Evolutionary conservation across 2,329 filamentous ascomycete species (phyloP).

Genomic region (Penicillium concentricum): DNA sequence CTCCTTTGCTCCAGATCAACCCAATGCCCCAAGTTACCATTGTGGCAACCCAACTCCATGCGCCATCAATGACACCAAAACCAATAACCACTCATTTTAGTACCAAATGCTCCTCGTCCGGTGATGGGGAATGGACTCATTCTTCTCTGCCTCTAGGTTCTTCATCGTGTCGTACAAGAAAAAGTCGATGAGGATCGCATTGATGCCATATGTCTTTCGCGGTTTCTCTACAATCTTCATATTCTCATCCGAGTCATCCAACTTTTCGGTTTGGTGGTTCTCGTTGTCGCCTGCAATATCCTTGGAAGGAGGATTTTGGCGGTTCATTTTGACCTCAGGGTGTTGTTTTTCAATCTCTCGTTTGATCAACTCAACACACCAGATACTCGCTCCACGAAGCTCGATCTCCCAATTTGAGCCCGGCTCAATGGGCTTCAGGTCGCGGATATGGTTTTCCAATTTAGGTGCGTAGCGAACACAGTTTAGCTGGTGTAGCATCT

Average conservation of each 20-base stretch:
- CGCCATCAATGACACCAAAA: not conserved
- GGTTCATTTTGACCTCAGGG: slow-evolving; percentile 57
- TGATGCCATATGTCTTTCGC: slow-evolving; percentile 50
- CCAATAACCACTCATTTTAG: slow-evolving; percentile 41
- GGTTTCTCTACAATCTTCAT: slow-evolving; percentile 18
- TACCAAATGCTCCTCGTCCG: slow-evolving; percentile 95
- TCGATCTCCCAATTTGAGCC: slow-evolving; percentile 83
- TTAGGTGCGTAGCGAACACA: slow-evolving; percentile 82
- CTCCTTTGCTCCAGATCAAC: not conserved
- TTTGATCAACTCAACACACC: slow-evolving; percentile 87
- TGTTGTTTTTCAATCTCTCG: slow-evolving; percentile 74
- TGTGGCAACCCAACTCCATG: slow-evolving; percentile 3
- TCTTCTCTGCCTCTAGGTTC: slow-evolving; percentile 66
- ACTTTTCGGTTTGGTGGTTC: slow-evolving; percentile 5
- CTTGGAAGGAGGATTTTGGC: not conserved
- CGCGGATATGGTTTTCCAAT: slow-evolving; percentile 68
- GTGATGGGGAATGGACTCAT: slow-evolving; percentile 70
- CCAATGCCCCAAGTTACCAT: not conserved
- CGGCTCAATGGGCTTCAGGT: slow-evolving; percentile 63
- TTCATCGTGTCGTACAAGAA: slow-evolving; percentile 96
- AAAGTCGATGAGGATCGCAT: slow-evolving; percentile 94
- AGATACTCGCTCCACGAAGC: slow-evolving; percentile 88
- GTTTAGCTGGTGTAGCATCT: slow-evolving; percentile 81
- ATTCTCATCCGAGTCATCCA: slow-evolving; percentile 13
- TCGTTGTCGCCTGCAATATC: not conserved